Base-by-base conservation (phyloP, 2,329 filamentous ascomycete species). In the Fusarium mangiferae region DNA sequence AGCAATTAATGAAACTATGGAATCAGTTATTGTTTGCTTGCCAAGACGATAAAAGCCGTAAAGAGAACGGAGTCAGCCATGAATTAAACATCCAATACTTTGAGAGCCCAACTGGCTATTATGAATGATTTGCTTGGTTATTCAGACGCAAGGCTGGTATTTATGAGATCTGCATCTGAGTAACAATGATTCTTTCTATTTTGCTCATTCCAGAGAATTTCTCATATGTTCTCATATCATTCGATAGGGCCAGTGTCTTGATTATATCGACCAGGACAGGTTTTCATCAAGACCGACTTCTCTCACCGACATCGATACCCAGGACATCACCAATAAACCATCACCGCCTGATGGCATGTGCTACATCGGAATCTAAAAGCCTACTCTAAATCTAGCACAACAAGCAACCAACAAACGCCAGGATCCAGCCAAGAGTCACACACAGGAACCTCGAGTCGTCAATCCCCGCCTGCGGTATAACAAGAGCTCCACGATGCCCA, bases 361-460 rank as follows among this genome's bases (percentile, higher is more conserved):
- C 26, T 5, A 52, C 39, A 8, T 41, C 30, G 14, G 28, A 48
- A 17, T 49, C 36, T 22, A 30, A 44, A 45, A 66, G 46, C 66
- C 46, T 70, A 70, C 46, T 45, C 60, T 26, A 28, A 42, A 30
- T 62, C 30, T 28, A 7, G 20, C 36, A 11, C 26, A 35, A 28
- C 33, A 39, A 49, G 60, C 55, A 51, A 45, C 42, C 55, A 51
- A 45, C 42, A 56, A 35, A 42, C 42, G 66, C 59, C 42, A 60
- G 51, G 38, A 64, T 18, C 5, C 15, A 66, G 46, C 55, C 56
- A 62, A 24, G n/a, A 33, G 59, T 54, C 35, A 38, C 46, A 59
- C 45, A 60, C 38, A 24, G 28, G 59, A 24, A 58, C 33, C 46
- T 70, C 66, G 45, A 70, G 66, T 65, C 46, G 46, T 52, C 30